These are phyloP conservation scores for Talaromyces sp. DNA, from an alignment of 2,329 filamentous ascomycete genomes.

Conservation along the genomic window DNA sequence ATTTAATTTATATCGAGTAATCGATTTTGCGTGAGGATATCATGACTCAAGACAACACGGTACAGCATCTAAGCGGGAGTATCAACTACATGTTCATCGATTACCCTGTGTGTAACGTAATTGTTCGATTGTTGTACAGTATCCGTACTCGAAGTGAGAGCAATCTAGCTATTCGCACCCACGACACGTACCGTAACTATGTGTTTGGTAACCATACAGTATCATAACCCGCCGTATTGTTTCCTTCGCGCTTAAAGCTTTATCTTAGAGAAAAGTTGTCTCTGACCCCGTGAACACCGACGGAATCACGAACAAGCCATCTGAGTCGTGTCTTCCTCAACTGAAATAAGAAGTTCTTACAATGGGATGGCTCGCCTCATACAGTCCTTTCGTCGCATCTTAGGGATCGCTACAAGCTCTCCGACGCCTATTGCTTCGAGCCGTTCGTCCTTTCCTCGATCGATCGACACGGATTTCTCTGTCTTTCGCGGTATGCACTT, in stretches of 20 bases:
- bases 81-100: too few relatives aligned
- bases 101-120: background rate
- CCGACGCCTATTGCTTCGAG: background rate
- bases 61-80: too few relatives aligned
- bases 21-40: too few relatives aligned
- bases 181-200: too few relatives aligned
- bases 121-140: background rate
- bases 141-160: background rate
- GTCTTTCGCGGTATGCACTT: constrained; percentile 33
- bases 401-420: constrained; percentile 23
- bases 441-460: constrained; percentile 22
- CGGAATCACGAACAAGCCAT: background rate
- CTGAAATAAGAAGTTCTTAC: background rate
- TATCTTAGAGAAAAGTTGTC: background rate
- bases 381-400: constrained; percentile 29
- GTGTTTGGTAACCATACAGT: too few relatives aligned
- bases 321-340: background rate
- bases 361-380: constrained; percentile 35
- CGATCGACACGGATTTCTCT: constrained; percentile 39
- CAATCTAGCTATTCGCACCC: too few relatives aligned
- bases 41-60: background rate
- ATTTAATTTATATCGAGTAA: too few relatives aligned
- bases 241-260: background rate
- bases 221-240: background rate
- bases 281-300: background rate